Percentiles rank a stretch among this genome's conserved stretches.
Evolutionary conservation across 805 yeast genomes (phyloP).

Genomic region (Vanderwaltozyma polyspora): DNA sequence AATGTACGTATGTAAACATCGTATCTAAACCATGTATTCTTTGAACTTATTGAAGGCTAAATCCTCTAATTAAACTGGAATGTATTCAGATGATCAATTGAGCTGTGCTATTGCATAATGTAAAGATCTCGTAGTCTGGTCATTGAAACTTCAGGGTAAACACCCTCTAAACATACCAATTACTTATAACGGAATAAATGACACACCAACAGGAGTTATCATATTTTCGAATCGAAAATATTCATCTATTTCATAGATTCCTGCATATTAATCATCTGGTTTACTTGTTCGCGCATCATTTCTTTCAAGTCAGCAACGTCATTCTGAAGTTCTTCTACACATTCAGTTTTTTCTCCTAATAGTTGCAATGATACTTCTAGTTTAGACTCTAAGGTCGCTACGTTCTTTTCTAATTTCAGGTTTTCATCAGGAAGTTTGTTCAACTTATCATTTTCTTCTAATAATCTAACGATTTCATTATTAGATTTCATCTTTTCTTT

Average conservation of each 20-base stretch:
- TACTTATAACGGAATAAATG: constrained; percentile 1
- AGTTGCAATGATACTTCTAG: constrained; percentile 51
- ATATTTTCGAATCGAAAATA: constrained; percentile 1
- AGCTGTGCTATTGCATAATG: too few relatives aligned
- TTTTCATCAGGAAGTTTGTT: constrained; percentile 26
- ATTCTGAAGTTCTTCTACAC: constrained; percentile 71
- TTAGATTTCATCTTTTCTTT: constrained; percentile 56
- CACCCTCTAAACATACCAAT: too few relatives aligned
- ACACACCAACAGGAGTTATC: not conserved
- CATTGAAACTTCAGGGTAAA: too few relatives aligned
- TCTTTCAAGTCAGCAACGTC: constrained; percentile 87
- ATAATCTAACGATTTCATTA: constrained; percentile 48
- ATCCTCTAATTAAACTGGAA: too few relatives aligned
- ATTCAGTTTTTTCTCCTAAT: constrained; percentile 81
- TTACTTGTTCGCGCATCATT: constrained; percentile 71
- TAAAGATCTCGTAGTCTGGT: too few relatives aligned
- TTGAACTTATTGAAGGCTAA: too few relatives aligned
- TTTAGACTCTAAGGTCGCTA: constrained; percentile 31
- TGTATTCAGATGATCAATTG: too few relatives aligned
- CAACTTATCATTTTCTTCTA: constrained; percentile 44
- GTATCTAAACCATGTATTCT: too few relatives aligned
- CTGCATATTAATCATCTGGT: constrained; percentile 67
- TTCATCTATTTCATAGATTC: constrained; percentile 12
- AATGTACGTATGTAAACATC: too few relatives aligned
- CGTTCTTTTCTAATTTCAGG: constrained; percentile 21